Evolutionary conservation across 345 rosid species (phyloP).

Genomic region (Viola odorata): DNA sequence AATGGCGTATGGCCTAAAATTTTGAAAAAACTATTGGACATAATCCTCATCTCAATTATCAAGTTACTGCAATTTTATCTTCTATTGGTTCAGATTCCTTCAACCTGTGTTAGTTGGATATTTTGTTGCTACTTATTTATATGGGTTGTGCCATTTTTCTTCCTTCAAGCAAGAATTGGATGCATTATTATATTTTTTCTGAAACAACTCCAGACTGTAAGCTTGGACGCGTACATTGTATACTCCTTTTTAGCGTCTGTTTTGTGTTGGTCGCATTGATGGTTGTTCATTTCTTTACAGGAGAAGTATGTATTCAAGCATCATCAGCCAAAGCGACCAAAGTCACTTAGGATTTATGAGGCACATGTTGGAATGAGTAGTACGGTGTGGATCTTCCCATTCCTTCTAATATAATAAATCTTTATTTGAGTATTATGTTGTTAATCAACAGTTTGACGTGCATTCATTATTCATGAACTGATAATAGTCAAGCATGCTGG

Average conservation of each 20-base stretch:
- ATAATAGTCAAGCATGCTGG: not conserved
- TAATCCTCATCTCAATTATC: not conserved
- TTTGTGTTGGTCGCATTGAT: constrained; percentile 11
- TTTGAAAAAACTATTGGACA: not conserved
- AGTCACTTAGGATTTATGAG: constrained; percentile 87
- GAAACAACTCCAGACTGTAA: not conserved
- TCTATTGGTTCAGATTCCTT: not conserved
- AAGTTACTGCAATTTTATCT: not conserved
- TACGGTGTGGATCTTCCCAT: constrained; percentile 47
- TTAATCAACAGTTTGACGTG: too few relatives aligned
- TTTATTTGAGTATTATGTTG: not conserved
- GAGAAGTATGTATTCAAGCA: constrained; percentile 76
- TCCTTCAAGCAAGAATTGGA: not conserved
- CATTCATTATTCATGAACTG: not conserved
- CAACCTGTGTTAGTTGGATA: too few relatives aligned
- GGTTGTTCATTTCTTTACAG: constrained; percentile 35
- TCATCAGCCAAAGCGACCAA: constrained; percentile 79
- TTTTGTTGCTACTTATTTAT: too few relatives aligned
- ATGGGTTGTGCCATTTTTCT: not conserved
- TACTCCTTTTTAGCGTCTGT: not conserved
- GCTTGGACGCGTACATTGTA: not conserved
- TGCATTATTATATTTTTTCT: not conserved
- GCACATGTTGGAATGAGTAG: constrained; percentile 99
- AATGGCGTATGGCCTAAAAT: too few relatives aligned
- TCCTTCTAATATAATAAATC: constrained; percentile 7